phyloP scores from a whole-genome alignment of 2,329 filamentous ascomycete genomes.

The Albophoma yamanashiensis region DNA sequence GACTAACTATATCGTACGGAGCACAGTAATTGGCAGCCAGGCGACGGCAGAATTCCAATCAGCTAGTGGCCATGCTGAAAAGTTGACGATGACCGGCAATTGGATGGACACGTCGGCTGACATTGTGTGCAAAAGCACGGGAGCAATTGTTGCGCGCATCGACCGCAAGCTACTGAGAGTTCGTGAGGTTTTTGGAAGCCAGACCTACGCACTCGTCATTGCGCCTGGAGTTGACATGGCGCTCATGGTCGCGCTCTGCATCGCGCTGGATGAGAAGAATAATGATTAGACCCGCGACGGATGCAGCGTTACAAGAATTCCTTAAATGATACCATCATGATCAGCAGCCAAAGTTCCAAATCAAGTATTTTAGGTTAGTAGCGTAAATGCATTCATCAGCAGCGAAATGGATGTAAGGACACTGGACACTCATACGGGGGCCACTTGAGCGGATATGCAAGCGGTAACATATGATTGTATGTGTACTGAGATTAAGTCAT shows the following conservation, averaged over 20 bases:
- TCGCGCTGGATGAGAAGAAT: slow-evolving; percentile 57
- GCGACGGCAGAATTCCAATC: slow-evolving; percentile 48
- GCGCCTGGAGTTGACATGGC: slow-evolving; percentile 57
- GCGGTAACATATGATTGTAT: too few relatives aligned
- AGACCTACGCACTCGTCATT: slow-evolving; percentile 54
- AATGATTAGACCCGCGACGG: slow-evolving; percentile 10
- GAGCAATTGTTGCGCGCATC: slow-evolving; percentile 45
- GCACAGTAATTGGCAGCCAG: slow-evolving; percentile 39
- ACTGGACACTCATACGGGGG: too few relatives aligned
- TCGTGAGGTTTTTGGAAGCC: slow-evolving; percentile 45
- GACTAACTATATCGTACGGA: neutral
- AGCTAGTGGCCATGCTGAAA: slow-evolving; percentile 26
- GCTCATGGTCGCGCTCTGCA: slow-evolving; percentile 54
- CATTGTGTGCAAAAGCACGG: slow-evolving; percentile 41
- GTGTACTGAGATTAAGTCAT: too few relatives aligned
- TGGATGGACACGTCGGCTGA: slow-evolving; percentile 47
- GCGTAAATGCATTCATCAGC: too few relatives aligned
- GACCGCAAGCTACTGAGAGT: slow-evolving; percentile 46
- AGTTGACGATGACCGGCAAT: slow-evolving; percentile 48
- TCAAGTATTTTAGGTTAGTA: neutral
- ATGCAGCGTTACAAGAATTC: neutral
- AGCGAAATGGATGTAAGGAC: too few relatives aligned
- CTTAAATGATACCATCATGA: neutral
- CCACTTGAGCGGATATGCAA: neutral
- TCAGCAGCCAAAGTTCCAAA: neutral